Conservation (phyloP, 306 rosid species). For the Prunus salicina region DNA sequence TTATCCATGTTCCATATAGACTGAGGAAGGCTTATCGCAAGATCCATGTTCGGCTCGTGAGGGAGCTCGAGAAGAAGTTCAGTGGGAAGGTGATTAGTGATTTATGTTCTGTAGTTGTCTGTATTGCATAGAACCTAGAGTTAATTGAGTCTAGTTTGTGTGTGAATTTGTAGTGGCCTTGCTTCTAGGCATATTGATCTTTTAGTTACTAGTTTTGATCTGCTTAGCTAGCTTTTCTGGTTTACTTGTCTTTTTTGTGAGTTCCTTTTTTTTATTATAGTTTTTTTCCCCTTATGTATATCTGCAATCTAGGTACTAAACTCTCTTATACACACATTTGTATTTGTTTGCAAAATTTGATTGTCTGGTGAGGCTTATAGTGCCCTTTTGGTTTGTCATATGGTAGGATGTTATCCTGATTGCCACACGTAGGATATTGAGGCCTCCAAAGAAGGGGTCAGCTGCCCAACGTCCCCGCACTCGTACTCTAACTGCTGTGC, state of each 20-base stretch:
- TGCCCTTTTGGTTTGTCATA: neutral
- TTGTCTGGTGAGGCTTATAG: neutral
- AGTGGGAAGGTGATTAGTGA: conserved; percentile 68
- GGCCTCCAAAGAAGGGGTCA: conserved; percentile 93
- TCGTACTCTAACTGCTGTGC: conserved; percentile 88
- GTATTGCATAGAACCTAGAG: neutral
- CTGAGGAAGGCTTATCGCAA: conserved; percentile 78
- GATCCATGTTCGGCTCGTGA: conserved; percentile 72
- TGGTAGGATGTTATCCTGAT: conserved; percentile 67
- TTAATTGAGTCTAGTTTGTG: too few relatives aligned
- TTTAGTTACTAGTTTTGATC: neutral
- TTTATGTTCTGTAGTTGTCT: neutral
- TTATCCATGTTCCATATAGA: conserved; percentile 70
- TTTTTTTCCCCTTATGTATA: neutral
- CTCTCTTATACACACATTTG: neutral
- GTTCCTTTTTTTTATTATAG: neutral
- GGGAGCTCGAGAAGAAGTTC: conserved; percentile 93
- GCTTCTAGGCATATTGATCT: neutral
- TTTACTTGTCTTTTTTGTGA: neutral
- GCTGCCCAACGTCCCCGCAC: conserved; percentile 81
- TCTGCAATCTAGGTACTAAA: too few relatives aligned
- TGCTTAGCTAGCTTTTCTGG: neutral
- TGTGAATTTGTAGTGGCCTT: neutral
- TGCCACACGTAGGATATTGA: conserved; percentile 73
- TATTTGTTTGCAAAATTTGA: neutral